Evolutionary conservation across 176 grass and related monocot genomes (phyloP).

Genomic region (Puccinellia tenuiflora): DNA sequence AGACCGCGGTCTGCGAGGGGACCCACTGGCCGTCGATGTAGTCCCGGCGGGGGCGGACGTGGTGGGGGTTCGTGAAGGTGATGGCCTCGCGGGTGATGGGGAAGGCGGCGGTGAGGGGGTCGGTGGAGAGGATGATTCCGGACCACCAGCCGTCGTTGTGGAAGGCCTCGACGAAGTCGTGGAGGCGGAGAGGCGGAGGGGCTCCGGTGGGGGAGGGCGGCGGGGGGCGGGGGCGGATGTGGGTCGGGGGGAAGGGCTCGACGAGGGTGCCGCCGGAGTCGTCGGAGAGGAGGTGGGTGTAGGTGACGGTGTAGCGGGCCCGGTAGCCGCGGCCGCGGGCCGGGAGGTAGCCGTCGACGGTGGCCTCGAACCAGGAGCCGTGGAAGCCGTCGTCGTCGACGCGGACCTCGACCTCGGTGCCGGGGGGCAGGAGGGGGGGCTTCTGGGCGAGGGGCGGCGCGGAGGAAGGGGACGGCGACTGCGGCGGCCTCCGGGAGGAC

Average conservation of each 20-base stretch:
- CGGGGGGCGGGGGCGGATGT: constrained; percentile 33
- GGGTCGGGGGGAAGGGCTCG: constrained; percentile 34
- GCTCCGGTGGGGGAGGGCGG: neutral
- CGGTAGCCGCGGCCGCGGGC: neutral
- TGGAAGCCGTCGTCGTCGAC: constrained; percentile 53
- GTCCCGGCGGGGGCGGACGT: constrained; percentile 44
- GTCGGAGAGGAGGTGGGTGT: constrained; percentile 46
- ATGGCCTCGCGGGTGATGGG: constrained; percentile 56
- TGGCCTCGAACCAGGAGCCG: constrained; percentile 74
- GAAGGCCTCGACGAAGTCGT: constrained; percentile 66
- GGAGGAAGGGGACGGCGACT: neutral
- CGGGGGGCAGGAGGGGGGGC: neutral
- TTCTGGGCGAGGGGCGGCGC: no score
- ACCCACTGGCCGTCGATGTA: constrained; percentile 40
- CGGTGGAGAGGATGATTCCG: constrained; percentile 32
- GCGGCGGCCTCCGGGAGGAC: neutral
- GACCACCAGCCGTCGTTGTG: constrained; percentile 81
- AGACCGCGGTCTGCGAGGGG: neutral
- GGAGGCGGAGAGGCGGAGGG: neutral
- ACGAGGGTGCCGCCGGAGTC: constrained; percentile 27
- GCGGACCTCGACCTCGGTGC: constrained; percentile 55
- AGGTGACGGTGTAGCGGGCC: constrained; percentile 28
- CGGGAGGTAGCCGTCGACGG: constrained; percentile 21
- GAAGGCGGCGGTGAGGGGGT: constrained; percentile 37
- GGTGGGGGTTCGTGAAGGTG: constrained; percentile 9